A percentile compares a stretch with the other conserved stretches of the same genome.
These are phyloP conservation scores for Citrus reticulata DNA, from an alignment of 345 rosid species.

Conservation along the genomic window DNA sequence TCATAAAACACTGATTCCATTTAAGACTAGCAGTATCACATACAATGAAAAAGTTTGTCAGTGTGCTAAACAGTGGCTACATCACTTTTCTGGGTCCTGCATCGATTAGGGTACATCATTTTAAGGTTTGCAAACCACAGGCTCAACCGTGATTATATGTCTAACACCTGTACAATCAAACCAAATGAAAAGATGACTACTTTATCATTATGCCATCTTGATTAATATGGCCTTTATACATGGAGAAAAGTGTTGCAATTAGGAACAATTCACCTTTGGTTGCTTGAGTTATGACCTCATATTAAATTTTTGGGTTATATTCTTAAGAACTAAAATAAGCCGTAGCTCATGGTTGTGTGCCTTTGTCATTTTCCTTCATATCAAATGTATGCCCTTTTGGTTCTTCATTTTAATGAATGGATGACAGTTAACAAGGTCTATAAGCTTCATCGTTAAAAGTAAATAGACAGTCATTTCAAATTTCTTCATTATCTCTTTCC, in stretches of 20 bases:
- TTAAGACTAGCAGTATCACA: neutral
- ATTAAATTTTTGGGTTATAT: neutral
- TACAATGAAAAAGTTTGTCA: neutral
- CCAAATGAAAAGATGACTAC: neutral
- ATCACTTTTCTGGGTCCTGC: neutral
- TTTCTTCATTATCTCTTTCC: neutral
- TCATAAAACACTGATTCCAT: neutral
- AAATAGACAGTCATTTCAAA: neutral
- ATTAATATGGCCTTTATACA: neutral
- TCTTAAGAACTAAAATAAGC: neutral
- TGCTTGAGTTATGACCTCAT: neutral
- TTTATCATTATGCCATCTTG: neutral
- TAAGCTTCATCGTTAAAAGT: neutral
- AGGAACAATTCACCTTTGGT: neutral
- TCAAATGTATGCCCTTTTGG: neutral
- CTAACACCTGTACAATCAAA: neutral
- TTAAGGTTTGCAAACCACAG: neutral
- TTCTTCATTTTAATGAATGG: neutral
- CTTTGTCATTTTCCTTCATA: neutral
- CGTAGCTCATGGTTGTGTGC: neutral
- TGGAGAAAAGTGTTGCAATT: neutral
- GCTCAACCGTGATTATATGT: neutral
- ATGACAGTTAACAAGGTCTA: neutral
- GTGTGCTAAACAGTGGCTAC: neutral
- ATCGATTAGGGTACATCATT: neutral